Evolutionary conservation across 805 yeast genomes (phyloP).

Genomic region (Alloascoidea africana): DNA sequence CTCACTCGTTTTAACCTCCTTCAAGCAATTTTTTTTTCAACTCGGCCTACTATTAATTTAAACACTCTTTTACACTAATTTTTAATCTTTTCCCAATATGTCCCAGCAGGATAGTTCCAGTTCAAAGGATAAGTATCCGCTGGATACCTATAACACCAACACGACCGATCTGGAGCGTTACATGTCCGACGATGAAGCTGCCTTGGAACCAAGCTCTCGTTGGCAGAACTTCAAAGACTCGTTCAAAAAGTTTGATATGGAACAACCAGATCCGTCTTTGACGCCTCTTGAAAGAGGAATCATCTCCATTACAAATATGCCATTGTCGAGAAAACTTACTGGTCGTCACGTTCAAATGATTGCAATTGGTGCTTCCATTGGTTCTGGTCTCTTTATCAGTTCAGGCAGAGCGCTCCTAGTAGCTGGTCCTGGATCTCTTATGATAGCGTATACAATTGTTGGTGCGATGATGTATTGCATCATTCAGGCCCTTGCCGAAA

Average conservation of each 20-base stretch:
- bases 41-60: too few species aligned
- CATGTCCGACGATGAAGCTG: too few species aligned
- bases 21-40: too few species aligned
- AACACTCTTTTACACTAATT: too few species aligned
- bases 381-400: constrained; percentile 53
- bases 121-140: too few species aligned
- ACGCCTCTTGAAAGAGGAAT: constrained; percentile 20
- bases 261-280: constrained; percentile 17
- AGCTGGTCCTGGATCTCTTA: constrained; percentile 34
- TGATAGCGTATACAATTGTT: constrained; percentile 37
- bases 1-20: too few species aligned
- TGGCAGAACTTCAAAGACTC: constrained; percentile 24
- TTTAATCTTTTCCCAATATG: too few species aligned
- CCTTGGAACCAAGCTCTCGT: too few species aligned
- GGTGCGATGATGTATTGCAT: constrained; percentile 43
- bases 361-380: constrained; percentile 76
- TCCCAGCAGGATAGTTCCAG: too few species aligned
- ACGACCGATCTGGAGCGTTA: too few species aligned
- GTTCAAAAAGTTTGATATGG: constrained; percentile 25
- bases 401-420: constrained; percentile 29
- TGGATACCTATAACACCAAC: too few species aligned
- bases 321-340: constrained; percentile 29
- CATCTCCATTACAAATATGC: constrained; percentile 33
- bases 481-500: constrained; percentile 40
- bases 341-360: constrained; percentile 35